Evolutionary conservation across 2,329 filamentous ascomycete genomes (phyloP).

Genomic region (Exophiala alcalophila): DNA sequence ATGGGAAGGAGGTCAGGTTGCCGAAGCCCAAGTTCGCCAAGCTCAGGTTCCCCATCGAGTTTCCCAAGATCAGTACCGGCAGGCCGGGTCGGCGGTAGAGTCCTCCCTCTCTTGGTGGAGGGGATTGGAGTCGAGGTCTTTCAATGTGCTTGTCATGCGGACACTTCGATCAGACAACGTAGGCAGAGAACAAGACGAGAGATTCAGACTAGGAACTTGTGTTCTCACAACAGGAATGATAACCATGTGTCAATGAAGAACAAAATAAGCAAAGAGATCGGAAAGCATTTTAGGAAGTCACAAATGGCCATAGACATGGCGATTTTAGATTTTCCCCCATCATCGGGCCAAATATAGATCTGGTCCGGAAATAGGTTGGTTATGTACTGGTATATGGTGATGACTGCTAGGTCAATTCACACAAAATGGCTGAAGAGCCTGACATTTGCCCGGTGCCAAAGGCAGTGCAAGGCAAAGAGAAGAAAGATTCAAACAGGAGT

Average conservation of each 20-base stretch:
- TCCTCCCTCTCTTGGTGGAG: neutral
- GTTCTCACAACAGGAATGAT: too few relatives aligned
- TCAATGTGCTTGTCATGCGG: too few relatives aligned
- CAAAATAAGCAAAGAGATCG: too few relatives aligned
- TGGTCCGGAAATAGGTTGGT: conserved; percentile 7
- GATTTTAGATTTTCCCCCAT: conserved; percentile 10
- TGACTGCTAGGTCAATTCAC: neutral
- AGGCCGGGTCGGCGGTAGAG: conserved; percentile 13
- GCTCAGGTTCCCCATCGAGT: conserved; percentile 73
- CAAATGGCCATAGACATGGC: conserved; percentile 16
- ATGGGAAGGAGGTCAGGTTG: conserved; percentile 58
- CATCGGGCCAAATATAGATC: conserved; percentile 1
- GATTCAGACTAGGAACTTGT: too few relatives aligned
- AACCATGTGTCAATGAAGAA: too few relatives aligned
- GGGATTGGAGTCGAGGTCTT: too few relatives aligned
- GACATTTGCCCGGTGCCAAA: conserved; percentile 15
- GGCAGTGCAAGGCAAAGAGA: conserved; percentile 10
- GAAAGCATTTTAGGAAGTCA: too few relatives aligned
- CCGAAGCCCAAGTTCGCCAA: conserved; percentile 60
- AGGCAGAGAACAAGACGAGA: too few relatives aligned
- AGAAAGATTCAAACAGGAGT: conserved; percentile 1
- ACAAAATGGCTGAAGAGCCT: conserved; percentile 25
- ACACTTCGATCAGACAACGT: too few relatives aligned
- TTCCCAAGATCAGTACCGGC: conserved; percentile 59
- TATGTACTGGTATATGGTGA: conserved; percentile 2